Base-by-base conservation (phyloP, 805 yeast genomes). In the Starmerella vaccinii region DNA sequence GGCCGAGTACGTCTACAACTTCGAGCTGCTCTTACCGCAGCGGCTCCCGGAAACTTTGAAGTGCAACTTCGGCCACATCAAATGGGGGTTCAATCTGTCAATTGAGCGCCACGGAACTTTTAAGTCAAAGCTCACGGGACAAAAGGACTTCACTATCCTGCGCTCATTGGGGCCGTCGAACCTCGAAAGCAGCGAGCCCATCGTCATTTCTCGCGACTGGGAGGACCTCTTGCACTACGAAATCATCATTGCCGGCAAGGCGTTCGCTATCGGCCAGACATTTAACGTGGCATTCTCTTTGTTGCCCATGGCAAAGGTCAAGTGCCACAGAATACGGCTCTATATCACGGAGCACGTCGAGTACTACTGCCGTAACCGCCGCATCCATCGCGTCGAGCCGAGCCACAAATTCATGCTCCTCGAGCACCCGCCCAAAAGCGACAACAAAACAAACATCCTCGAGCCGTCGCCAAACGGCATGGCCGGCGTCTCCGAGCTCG, bases 361-460 rank as follows among this genome's bases (percentile, higher is more conserved):
- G 64, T 94, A 92, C 65, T 92, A 77, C 66, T 86, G 97, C 67
- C 77, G 78, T 37, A 77, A 83, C 63, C 83, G 84, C 62, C 84
- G 82, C 63, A 95, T 90, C 13, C 97, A 92, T 65, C 73, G 97
- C 49, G 78, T 87, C 65, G 97, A 92, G 68, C 97, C 98, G 0
- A 73, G 83, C 1, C 82, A 80, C 61, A 89, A 89, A 67, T 85
- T 76, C 59, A 67, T 90, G 42, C 65, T 92, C 35, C 71, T 87
- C 40, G 98, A 92, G 63, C 89, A 84, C 61, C 53, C 61, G 29
- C 57, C 65, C 4, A 57, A 60, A 13, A 61, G 58, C 3, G 68
- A 68, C 19, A 39, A 21, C 26, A 46, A 55, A 18, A 66, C 63
- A 23, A 50, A 61, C 35, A 62, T 65, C 18, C 56, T 66, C 9